Evolutionary conservation across 768 basidiomycete genomes (phyloP).

Genomic region (Psilocybe sp.): DNA sequence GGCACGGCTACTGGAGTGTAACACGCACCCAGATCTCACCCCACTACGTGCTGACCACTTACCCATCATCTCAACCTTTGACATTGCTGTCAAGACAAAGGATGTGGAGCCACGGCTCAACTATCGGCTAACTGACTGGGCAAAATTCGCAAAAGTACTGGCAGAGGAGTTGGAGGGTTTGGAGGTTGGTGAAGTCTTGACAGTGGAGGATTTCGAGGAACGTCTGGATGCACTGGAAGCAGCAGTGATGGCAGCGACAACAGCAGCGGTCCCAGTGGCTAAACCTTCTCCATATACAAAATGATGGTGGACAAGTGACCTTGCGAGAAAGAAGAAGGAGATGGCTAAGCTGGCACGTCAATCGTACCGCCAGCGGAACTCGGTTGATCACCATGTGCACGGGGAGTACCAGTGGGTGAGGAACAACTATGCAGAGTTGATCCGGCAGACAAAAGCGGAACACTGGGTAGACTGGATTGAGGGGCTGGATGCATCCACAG

Average conservation of each 20-base stretch:
- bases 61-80: slow-evolving; percentile 23
- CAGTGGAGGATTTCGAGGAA: slow-evolving; percentile 19
- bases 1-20: slow-evolving; percentile 20
- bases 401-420: slow-evolving; percentile 9
- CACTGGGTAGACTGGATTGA: slow-evolving; percentile 28
- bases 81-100: slow-evolving; percentile 8
- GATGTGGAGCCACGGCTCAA: not conserved
- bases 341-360: slow-evolving; percentile 8
- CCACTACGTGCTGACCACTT: slow-evolving; percentile 30
- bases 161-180: not conserved
- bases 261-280: slow-evolving; percentile 1
- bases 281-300: slow-evolving; percentile 11
- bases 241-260: not conserved
- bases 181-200: not conserved
- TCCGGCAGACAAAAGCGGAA: slow-evolving; percentile 16
- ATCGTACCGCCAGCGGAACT: slow-evolving; percentile 1
- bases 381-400: slow-evolving; percentile 15
- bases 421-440: slow-evolving; percentile 13
- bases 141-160: slow-evolving; percentile 21
- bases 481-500: not conserved
- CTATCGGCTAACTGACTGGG: slow-evolving; percentile 21
- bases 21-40: slow-evolving; percentile 2
- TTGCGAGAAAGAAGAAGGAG: slow-evolving; percentile 14
- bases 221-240: slow-evolving; percentile 8
- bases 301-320: slow-evolving; percentile 17